Conservation (phyloP, 345 rosid genomes). For the Excoecaria agallocha region DNA sequence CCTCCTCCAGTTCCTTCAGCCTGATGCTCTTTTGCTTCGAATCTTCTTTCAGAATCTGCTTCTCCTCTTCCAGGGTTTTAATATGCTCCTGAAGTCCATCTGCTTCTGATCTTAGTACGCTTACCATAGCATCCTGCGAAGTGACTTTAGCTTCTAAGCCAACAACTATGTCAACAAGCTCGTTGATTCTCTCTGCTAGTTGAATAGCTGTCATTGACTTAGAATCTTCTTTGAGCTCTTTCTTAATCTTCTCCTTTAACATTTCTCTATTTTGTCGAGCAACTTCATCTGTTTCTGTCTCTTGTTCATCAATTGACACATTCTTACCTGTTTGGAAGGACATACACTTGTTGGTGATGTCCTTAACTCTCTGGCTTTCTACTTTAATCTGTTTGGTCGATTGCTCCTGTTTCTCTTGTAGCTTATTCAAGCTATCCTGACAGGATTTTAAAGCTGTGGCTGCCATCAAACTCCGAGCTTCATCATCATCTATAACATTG, state of each 20-base stretch:
- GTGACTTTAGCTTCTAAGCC: slow-evolving; percentile 52
- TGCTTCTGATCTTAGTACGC: slow-evolving; percentile 55
- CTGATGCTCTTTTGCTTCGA: slow-evolving; percentile 40
- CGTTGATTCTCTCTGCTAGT: slow-evolving; percentile 68
- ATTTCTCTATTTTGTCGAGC: slow-evolving; percentile 24
- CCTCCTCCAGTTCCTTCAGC: slow-evolving; percentile 57
- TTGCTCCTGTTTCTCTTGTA: slow-evolving; percentile 57
- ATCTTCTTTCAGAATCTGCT: slow-evolving; percentile 42
- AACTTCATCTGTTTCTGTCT: slow-evolving; percentile 2
- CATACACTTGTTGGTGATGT: slow-evolving; percentile 42
- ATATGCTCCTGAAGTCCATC: slow-evolving; percentile 51
- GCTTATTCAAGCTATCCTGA: slow-evolving; percentile 48
- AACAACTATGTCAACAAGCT: slow-evolving; percentile 69
- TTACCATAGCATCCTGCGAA: slow-evolving; percentile 61
- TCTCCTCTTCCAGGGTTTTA: slow-evolving; percentile 55
- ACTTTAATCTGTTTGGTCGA: slow-evolving; percentile 47
- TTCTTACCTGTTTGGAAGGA: slow-evolving; percentile 29
- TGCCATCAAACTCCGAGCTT: slow-evolving; percentile 78
- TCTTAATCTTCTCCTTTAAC: slow-evolving; percentile 32
- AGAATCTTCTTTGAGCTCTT: slow-evolving; percentile 30
- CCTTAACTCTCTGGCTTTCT: slow-evolving; percentile 50
- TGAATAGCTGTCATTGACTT: slow-evolving; percentile 42
- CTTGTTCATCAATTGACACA: slow-evolving; percentile 21
- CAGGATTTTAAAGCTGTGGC: slow-evolving; percentile 67
- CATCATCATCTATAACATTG: slow-evolving; percentile 56